Evolutionary conservation across 2,329 filamentous ascomycete species (phyloP).

Genomic region (Geosmithia flava): DNA sequence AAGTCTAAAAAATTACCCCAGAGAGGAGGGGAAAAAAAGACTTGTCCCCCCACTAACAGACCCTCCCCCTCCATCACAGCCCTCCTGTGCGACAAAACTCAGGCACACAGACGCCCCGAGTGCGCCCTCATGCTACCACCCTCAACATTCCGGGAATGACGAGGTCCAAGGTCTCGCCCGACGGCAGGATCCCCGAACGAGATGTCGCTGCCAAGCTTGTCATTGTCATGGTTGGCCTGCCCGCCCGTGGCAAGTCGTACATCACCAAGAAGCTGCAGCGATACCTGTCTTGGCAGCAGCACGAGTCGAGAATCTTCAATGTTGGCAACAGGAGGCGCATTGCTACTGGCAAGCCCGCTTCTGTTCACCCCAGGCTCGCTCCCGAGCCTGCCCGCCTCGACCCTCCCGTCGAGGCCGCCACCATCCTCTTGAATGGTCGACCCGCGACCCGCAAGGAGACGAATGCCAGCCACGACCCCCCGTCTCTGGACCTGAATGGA

Average conservation of each 20-base stretch:
- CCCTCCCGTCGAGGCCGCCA: slow-evolving; percentile 37
- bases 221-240: slow-evolving; percentile 96
- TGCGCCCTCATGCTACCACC: slow-evolving; percentile 77
- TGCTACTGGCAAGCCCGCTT: slow-evolving; percentile 48
- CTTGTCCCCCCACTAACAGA: background rate
- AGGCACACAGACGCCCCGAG: slow-evolving; percentile 62
- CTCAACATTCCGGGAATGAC: slow-evolving; percentile 96
- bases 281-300: slow-evolving; percentile 94
- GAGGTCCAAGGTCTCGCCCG: slow-evolving; percentile 86
- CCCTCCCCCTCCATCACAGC: slow-evolving; percentile 31
- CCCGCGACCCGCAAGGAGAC: slow-evolving; percentile 18
- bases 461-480: slow-evolving; percentile 21
- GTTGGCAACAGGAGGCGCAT: slow-evolving; percentile 84
- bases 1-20: slow-evolving; percentile 20
- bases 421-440: slow-evolving; percentile 42
- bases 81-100: slow-evolving; percentile 62
- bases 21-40: too few relatives aligned
- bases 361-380: slow-evolving; percentile 16
- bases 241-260: slow-evolving; percentile 93
- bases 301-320: slow-evolving; percentile 94
- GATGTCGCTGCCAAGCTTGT: slow-evolving; percentile 95
- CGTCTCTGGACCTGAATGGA: slow-evolving; percentile 21
- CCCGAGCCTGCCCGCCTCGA: slow-evolving; percentile 25
- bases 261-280: slow-evolving; percentile 96
- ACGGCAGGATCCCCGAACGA: slow-evolving; percentile 83